These are phyloP conservation scores for Umbelopsis sp. DNA, from an alignment of 371 early-diverging fungal species.

Conservation along the genomic window DNA sequence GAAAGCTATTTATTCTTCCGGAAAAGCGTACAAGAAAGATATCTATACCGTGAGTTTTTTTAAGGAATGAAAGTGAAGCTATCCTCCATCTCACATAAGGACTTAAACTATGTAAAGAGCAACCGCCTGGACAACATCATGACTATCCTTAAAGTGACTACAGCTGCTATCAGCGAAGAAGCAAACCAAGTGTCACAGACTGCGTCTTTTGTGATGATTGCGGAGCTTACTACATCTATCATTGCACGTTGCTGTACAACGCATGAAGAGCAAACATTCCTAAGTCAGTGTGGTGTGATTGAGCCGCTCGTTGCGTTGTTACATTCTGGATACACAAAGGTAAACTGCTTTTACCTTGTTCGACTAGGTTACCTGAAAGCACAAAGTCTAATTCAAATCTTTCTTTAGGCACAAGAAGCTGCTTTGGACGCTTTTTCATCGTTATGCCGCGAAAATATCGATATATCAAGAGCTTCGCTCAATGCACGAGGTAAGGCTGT, in stretches of 20 bases:
- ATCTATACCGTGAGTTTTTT: conserved; percentile 56
- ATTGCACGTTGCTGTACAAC: conserved; percentile 71
- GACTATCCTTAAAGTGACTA: conserved; percentile 7
- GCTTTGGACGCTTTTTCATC: conserved; percentile 78
- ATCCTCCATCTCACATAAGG: background rate
- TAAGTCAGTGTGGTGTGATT: conserved; percentile 65
- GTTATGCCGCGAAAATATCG: conserved; percentile 67
- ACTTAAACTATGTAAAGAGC: background rate
- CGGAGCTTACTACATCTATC: conserved; percentile 71
- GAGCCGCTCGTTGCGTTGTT: conserved; percentile 64
- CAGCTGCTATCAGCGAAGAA: conserved; percentile 21
- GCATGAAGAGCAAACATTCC: conserved; percentile 59
- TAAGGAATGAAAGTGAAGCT: background rate
- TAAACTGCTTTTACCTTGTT: conserved; percentile 7
- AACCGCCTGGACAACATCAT: conserved; percentile 13
- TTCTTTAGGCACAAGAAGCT: conserved; percentile 71
- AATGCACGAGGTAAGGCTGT: conserved; percentile 1
- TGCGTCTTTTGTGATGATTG: conserved; percentile 60
- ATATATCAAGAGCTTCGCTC: conserved; percentile 17
- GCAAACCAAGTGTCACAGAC: conserved; percentile 32
- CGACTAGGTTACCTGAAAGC: background rate
- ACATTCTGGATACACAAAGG: conserved; percentile 57
- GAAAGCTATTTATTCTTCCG: conserved; percentile 72
- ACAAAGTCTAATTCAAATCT: background rate
- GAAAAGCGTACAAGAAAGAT: conserved; percentile 59